Percentiles rank a stretch among this genome's conserved stretches.
Evolutionary conservation across 169 alveolate species (phyloP).

Genomic region (Eimeria acervulina): DNA sequence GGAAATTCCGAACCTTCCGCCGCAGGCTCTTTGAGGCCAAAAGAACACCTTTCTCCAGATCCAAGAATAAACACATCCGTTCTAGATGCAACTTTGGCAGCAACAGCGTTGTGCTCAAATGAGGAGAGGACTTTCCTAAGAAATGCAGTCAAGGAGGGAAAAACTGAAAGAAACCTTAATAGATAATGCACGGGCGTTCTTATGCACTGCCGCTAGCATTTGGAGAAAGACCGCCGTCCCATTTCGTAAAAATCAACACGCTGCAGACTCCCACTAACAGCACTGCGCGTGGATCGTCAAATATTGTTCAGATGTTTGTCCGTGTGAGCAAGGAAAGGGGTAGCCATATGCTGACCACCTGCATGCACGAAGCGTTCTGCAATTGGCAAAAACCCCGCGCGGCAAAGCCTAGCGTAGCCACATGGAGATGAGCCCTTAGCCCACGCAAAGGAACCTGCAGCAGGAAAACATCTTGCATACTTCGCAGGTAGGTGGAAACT

Average conservation of each 20-base stretch:
- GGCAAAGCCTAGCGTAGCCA: conserved; percentile 71
- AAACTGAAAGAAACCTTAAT: neutral
- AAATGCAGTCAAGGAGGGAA: neutral
- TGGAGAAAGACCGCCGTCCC: neutral
- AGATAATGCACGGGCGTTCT: neutral
- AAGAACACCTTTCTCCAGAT: neutral
- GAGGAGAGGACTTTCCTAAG: neutral
- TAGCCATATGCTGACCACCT: neutral
- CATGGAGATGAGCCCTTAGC: conserved; percentile 54
- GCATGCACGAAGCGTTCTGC: conserved; percentile 61
- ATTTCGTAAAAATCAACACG: neutral
- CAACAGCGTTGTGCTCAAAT: conserved; percentile 14
- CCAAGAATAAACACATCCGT: conserved; percentile 72
- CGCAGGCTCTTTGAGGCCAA: conserved; percentile 66
- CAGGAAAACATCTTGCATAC: neutral
- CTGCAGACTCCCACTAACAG: neutral
- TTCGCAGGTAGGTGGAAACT: neutral
- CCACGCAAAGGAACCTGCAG: conserved; percentile 77
- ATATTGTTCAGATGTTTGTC: neutral
- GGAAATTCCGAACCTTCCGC: conserved; percentile 60
- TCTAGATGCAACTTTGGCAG: conserved; percentile 79
- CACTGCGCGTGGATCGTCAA: neutral
- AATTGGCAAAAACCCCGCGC: conserved; percentile 76
- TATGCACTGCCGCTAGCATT: neutral
- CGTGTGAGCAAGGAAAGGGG: neutral